phyloP scores from a whole-genome alignment of 805 yeast species.

The Metschnikowia kunwiensis region DNA sequence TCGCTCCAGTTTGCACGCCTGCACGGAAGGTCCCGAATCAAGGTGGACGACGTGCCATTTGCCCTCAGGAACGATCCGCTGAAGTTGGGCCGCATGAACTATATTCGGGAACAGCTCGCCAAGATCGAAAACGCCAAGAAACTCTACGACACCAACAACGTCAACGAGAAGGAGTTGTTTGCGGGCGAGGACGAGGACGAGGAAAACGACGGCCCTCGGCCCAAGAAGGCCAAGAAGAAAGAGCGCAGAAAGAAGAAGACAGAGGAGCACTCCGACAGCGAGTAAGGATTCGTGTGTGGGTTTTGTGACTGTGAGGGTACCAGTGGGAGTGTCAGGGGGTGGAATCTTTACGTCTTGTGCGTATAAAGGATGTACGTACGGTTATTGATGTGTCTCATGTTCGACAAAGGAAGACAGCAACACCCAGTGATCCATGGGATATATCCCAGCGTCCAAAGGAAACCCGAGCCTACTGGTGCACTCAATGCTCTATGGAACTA shows the following conservation, averaged over 20 bases:
- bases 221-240: constrained; percentile 12
- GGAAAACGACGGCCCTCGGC: constrained; percentile 16
- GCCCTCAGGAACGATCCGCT: constrained; percentile 41
- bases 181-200: constrained; percentile 20
- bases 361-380: no score
- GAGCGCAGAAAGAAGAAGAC: constrained; percentile 10
- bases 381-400: no score
- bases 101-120: constrained; percentile 37
- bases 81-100: constrained; percentile 39
- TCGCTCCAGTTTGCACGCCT: constrained; percentile 32
- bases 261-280: constrained; percentile 19
- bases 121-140: constrained; percentile 40
- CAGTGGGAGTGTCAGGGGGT: no score
- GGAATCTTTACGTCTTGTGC: no score
- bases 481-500: no score
- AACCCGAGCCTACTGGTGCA: no score
- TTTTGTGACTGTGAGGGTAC: no score
- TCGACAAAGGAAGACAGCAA: no score
- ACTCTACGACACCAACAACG: constrained; percentile 35
- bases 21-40: constrained; percentile 39
- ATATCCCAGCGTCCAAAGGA: no score
- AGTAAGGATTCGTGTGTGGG: background rate
- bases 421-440: no score
- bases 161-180: constrained; percentile 16
- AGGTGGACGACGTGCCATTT: constrained; percentile 42